These are phyloP conservation scores for Pichia membranifaciens DNA, from an alignment of 805 yeast genomes.

Conservation along the genomic window DNA sequence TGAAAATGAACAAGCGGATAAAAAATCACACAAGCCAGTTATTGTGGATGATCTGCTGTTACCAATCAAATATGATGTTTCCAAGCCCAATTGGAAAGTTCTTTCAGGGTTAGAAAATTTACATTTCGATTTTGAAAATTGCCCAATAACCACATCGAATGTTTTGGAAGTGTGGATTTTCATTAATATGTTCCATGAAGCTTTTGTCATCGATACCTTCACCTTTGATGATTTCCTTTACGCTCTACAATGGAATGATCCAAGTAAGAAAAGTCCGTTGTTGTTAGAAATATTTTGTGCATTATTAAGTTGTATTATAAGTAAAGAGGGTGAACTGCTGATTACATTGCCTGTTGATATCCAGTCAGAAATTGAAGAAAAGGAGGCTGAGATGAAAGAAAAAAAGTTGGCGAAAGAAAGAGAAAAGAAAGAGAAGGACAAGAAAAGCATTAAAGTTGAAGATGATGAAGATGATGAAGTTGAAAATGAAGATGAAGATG, in stretches of 20 bases:
- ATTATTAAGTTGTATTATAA: constrained; percentile 49
- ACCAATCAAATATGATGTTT: constrained; percentile 21
- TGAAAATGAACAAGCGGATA: background rate
- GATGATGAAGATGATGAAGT: constrained; percentile 17
- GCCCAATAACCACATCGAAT: constrained; percentile 26
- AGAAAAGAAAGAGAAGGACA: constrained; percentile 22
- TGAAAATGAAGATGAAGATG: constrained; percentile 17
- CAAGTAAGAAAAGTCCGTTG: constrained; percentile 42
- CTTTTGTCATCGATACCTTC: constrained; percentile 62
- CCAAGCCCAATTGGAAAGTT: constrained; percentile 24
- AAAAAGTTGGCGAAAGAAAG: constrained; percentile 16
- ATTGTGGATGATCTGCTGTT: constrained; percentile 30
- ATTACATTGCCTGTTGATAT: constrained; percentile 26
- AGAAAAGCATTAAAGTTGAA: constrained; percentile 20
- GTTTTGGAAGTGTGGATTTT: constrained; percentile 72
- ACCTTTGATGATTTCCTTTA: constrained; percentile 74
- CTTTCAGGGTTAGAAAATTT: constrained; percentile 22
- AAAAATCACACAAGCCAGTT: constrained; percentile 7
- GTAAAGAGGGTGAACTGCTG: constrained; percentile 29
- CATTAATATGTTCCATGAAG: constrained; percentile 60
- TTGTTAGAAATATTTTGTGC: constrained; percentile 68
- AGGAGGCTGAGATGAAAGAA: constrained; percentile 16
- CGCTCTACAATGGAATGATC: constrained; percentile 45
- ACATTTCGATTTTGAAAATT: background rate
- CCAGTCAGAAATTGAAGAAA: constrained; percentile 18